These are phyloP conservation scores for Exophiala calicioides DNA, from an alignment of 2,329 filamentous ascomycete genomes.

Conservation along the genomic window DNA sequence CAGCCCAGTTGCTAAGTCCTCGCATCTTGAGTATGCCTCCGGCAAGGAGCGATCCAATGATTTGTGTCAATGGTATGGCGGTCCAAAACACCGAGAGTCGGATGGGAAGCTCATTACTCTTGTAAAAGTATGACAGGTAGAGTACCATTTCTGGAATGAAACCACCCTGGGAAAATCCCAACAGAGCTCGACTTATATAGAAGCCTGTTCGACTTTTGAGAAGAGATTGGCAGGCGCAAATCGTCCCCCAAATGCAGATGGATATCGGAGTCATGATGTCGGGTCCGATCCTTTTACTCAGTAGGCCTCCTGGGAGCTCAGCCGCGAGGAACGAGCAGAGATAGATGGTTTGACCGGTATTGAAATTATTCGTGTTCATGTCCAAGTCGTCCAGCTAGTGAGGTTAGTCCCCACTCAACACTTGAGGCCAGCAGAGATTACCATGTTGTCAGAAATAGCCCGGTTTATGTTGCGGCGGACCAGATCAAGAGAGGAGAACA, in stretches of 20 bases:
- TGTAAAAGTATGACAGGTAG: conserved; percentile 65
- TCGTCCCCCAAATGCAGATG: conserved; percentile 53
- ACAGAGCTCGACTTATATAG: conserved; percentile 42
- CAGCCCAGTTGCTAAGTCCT: background rate
- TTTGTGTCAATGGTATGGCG: conserved; percentile 46
- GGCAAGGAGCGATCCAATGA: conserved; percentile 20
- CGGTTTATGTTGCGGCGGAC: conserved; percentile 52
- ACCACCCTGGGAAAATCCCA: conserved; percentile 52
- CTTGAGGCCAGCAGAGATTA: conserved; percentile 33
- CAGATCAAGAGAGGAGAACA: conserved; percentile 59
- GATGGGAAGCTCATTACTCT: conserved; percentile 65
- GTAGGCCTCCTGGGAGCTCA: conserved; percentile 49
- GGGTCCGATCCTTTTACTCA: conserved; percentile 55
- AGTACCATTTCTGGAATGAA: conserved; percentile 50
- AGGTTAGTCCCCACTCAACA: background rate
- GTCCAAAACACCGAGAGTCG: conserved; percentile 72
- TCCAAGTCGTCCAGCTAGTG: conserved; percentile 38
- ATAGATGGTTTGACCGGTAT: conserved; percentile 58
- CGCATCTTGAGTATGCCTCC: conserved; percentile 33
- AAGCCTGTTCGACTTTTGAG: conserved; percentile 43
- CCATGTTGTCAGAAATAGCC: conserved; percentile 58
- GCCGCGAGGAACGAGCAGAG: conserved; percentile 54
- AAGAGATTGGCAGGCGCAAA: conserved; percentile 47
- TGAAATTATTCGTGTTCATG: conserved; percentile 50
- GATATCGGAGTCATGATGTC: conserved; percentile 57